Conservation (phyloP, 129 eudicot species). For the Artemisia annua region DNA sequence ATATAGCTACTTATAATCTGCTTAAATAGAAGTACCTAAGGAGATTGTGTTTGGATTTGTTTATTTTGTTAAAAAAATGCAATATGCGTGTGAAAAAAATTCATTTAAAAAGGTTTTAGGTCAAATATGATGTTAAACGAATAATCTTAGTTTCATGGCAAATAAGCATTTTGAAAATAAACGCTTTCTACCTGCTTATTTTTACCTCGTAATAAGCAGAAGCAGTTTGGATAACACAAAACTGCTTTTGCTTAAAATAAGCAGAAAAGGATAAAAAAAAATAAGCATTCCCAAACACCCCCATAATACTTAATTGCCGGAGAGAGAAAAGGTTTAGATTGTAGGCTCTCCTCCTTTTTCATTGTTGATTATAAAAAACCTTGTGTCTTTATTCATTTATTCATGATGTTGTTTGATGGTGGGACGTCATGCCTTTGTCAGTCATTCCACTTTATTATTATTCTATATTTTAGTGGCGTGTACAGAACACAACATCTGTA, state of each 20-base stretch:
- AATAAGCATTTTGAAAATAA: neutral
- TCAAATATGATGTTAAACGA: too few species aligned
- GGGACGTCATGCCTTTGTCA: conserved; percentile 29
- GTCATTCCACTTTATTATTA: conserved; percentile 2
- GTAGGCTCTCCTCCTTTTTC: neutral
- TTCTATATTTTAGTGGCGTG: conserved; percentile 15
- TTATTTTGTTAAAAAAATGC: neutral
- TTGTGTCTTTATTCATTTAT: conserved; percentile 19
- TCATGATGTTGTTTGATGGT: conserved; percentile 25
- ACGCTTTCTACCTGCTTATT: too few species aligned
- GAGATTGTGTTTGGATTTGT: too few species aligned
- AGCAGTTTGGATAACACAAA: neutral
- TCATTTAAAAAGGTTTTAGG: too few species aligned
- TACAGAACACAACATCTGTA: conserved; percentile 10
- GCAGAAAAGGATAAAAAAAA: too few species aligned
- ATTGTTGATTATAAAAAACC: conserved; percentile 27
- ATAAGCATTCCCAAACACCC: too few species aligned
- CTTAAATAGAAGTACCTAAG: too few species aligned
- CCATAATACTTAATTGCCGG: neutral
- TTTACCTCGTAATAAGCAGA: neutral
- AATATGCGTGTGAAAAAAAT: neutral
- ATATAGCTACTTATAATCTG: too few species aligned
- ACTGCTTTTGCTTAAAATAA: too few species aligned
- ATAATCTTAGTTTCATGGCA: too few species aligned
- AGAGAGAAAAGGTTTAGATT: neutral